Conservation (phyloP, 2,329 filamentous ascomycete species). For the Neonectria hederae region DNA sequence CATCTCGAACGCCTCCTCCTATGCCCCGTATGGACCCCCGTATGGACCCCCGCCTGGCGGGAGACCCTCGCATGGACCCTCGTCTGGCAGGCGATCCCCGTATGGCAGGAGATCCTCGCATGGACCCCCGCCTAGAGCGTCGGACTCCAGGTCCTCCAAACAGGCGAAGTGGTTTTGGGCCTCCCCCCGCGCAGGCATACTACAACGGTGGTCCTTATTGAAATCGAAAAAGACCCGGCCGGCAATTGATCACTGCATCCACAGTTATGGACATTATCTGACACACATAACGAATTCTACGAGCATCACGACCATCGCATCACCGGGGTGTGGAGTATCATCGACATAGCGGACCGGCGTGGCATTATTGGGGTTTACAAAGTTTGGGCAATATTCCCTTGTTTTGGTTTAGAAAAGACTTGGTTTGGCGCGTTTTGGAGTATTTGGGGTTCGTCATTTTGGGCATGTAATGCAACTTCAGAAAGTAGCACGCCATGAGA, state of each 20-base stretch:
- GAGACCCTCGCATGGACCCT: slow-evolving; percentile 29
- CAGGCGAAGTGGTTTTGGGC: slow-evolving; percentile 34
- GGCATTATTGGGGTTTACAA: slow-evolving; percentile 37
- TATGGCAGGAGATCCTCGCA: slow-evolving; percentile 18
- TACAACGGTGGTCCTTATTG: slow-evolving; percentile 33
- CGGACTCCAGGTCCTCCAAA: slow-evolving; percentile 43
- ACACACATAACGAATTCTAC: slow-evolving; percentile 39
- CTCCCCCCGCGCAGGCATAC: slow-evolving; percentile 36
- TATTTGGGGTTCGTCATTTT: slow-evolving; percentile 36
- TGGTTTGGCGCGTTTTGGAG: slow-evolving; percentile 37
- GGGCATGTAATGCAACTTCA: slow-evolving; percentile 33
- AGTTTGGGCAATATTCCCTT: slow-evolving; percentile 36
- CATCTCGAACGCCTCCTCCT: slow-evolving; percentile 41
- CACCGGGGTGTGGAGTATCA: slow-evolving; percentile 40
- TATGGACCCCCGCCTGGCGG: background rate
- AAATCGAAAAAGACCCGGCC: slow-evolving; percentile 10
- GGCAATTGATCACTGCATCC: slow-evolving; percentile 23
- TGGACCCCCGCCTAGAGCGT: slow-evolving; percentile 34
- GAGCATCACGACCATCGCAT: slow-evolving; percentile 44
- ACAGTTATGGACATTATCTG: slow-evolving; percentile 27
- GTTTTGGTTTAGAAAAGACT: slow-evolving; percentile 36
- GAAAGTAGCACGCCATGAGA: slow-evolving; percentile 40
- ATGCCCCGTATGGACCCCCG: slow-evolving; percentile 34
- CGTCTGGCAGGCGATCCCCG: slow-evolving; percentile 20
- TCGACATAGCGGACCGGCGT: slow-evolving; percentile 35